Percentiles rank a stretch among this genome's conserved stretches.
Conservation (phyloP, 139 green algal genomes). For the Desmodesmus armatus region DNA sequence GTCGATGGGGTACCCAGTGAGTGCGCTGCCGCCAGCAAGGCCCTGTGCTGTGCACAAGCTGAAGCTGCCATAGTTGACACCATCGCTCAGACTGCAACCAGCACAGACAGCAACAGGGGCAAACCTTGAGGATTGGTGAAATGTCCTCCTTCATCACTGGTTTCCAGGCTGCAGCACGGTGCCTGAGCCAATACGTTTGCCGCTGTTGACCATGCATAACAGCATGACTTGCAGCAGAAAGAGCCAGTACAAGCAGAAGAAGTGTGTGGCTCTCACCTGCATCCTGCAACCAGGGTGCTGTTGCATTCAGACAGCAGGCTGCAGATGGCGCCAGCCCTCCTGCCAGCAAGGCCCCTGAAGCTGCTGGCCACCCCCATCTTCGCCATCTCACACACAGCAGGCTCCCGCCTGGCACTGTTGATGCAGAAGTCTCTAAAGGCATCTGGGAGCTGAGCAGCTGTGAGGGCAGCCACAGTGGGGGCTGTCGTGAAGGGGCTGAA, state of each 20-base stretch:
- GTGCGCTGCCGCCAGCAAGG: neutral
- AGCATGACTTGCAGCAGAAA: neutral
- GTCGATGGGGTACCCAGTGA: neutral
- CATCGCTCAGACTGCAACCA: neutral
- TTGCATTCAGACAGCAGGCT: neutral
- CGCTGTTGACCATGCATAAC: neutral
- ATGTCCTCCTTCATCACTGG: too few species aligned
- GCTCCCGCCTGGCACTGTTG: neutral
- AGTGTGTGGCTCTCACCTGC: neutral
- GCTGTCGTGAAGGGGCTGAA: neutral
- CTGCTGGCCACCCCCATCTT: neutral
- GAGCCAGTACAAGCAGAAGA: neutral
- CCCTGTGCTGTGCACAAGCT: neutral
- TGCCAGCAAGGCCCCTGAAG: neutral
- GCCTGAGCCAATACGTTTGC: neutral
- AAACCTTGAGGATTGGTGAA: too few species aligned
- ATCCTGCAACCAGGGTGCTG: too few species aligned
- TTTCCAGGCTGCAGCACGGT: too few species aligned
- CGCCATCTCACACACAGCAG: neutral
- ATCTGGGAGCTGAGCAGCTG: neutral
- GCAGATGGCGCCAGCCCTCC: neutral
- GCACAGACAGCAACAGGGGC: neutral
- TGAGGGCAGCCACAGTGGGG: neutral
- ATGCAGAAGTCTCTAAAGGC: neutral
- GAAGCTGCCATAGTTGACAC: neutral